Evolutionary conservation across 2,329 filamentous ascomycete species (phyloP).

Genomic region (Beauveria varroae): DNA sequence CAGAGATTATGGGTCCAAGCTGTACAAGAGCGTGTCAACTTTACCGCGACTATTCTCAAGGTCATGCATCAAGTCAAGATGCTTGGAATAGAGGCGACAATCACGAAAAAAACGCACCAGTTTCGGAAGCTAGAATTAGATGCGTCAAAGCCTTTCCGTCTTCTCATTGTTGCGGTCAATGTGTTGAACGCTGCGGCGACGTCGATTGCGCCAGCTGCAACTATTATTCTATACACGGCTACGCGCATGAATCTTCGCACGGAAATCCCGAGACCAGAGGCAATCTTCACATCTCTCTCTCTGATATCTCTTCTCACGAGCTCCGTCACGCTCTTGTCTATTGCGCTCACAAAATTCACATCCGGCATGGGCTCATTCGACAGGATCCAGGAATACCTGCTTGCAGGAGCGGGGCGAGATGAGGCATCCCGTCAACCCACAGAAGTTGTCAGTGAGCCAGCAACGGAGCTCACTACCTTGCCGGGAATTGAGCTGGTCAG

Average conservation of each 20-base stretch:
- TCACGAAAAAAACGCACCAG: not conserved
- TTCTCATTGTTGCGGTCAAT: conserved; percentile 5
- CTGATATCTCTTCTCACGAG: not conserved
- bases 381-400: not conserved
- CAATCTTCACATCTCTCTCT: conserved; percentile 1
- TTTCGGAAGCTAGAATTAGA: not conserved
- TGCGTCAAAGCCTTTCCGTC: conserved; percentile 2
- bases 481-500: not conserved
- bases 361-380: conserved; percentile 1
- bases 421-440: not conserved
- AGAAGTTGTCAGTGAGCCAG: not conserved
- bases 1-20: not conserved
- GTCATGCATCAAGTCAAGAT: conserved; percentile 1
- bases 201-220: not conserved
- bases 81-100: conserved; percentile 1
- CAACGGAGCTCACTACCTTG: not conserved
- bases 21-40: conserved; percentile 3
- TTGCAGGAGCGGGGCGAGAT: not conserved
- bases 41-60: conserved; percentile 1
- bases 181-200: not conserved
- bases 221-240: not conserved
- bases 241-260: conserved; percentile 1
- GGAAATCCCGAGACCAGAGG: not conserved
- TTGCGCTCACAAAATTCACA: not conserved
- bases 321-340: not conserved